A percentile compares a stretch with the other conserved stretches of the same genome.
These are phyloP conservation scores for Populus tomentosa DNA, from an alignment of 441 rosid genomes.

Conservation along the genomic window DNA sequence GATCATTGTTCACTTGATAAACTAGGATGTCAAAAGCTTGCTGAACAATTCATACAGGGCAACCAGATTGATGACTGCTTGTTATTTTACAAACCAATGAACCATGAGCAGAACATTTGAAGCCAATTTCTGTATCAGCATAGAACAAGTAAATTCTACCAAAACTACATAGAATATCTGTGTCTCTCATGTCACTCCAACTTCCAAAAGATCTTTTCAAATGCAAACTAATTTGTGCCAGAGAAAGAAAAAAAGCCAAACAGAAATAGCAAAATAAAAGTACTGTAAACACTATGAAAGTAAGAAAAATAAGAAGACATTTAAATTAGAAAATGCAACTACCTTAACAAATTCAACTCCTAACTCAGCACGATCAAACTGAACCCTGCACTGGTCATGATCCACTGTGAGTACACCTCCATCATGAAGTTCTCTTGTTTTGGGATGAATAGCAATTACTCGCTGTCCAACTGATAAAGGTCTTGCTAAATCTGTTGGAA, in stretches of 20 bases:
- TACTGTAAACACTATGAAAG: background rate
- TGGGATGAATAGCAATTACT: conserved; percentile 88
- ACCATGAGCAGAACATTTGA: background rate
- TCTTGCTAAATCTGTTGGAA: conserved; percentile 90
- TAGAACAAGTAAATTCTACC: background rate
- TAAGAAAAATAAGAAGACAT: conserved; percentile 4
- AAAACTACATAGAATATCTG: background rate
- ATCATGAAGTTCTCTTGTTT: conserved; percentile 79
- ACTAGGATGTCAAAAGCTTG: background rate
- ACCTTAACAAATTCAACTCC: conserved; percentile 95
- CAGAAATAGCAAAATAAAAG: background rate
- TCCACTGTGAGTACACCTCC: conserved; percentile 93
- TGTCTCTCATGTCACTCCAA: background rate
- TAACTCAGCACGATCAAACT: conserved; percentile 75
- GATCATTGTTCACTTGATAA: background rate
- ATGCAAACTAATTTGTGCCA: background rate
- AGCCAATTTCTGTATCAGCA: background rate
- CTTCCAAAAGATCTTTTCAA: background rate
- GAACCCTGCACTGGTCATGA: conserved; percentile 79
- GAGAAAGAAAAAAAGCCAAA: background rate
- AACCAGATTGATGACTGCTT: background rate
- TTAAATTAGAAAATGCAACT: conserved; percentile 16
- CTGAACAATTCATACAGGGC: background rate
- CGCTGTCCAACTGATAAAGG: conserved; percentile 94
- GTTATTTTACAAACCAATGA: background rate